Evolutionary conservation across 441 rosid species (phyloP).

Genomic region (Populus tomentosa): DNA sequence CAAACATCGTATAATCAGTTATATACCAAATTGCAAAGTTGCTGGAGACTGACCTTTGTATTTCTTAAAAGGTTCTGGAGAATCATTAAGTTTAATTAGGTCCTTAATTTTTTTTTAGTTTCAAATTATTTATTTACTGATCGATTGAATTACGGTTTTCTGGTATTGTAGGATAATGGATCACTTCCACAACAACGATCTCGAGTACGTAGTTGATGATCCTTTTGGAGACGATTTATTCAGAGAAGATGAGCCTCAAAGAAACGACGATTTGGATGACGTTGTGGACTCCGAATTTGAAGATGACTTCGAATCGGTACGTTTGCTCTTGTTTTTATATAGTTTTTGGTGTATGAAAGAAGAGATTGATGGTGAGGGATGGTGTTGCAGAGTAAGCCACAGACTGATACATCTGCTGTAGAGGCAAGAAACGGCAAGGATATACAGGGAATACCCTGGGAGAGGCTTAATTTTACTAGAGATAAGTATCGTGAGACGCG

Average conservation of each 20-base stretch:
- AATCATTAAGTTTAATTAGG: not conserved
- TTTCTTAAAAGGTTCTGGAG: not conserved
- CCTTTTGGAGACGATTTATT: constrained; percentile 40
- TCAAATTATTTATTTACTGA: not conserved
- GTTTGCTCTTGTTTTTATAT: not conserved
- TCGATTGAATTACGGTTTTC: not conserved
- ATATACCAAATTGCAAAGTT: not conserved
- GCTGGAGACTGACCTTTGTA: not conserved
- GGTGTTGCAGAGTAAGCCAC: constrained; percentile 40
- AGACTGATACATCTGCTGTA: constrained; percentile 70
- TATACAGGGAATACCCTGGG: constrained; percentile 96
- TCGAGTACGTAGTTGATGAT: constrained; percentile 52
- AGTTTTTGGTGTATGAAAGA: not conserved
- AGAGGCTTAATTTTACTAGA: constrained; percentile 66
- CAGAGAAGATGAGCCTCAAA: constrained; percentile 28
- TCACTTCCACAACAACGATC: constrained; percentile 51
- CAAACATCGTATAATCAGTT: not conserved
- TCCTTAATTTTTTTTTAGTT: not conserved
- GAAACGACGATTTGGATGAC: constrained; percentile 26
- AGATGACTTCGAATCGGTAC: constrained; percentile 59
- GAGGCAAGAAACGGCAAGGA: constrained; percentile 90
- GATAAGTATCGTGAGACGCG: constrained; percentile 66
- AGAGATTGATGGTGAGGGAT: not conserved
- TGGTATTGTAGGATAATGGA: constrained; percentile 43
- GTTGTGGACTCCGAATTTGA: constrained; percentile 57